phyloP scores from a whole-genome alignment of 2,329 filamentous ascomycete species.

The Fusarium brachygibbosum region DNA sequence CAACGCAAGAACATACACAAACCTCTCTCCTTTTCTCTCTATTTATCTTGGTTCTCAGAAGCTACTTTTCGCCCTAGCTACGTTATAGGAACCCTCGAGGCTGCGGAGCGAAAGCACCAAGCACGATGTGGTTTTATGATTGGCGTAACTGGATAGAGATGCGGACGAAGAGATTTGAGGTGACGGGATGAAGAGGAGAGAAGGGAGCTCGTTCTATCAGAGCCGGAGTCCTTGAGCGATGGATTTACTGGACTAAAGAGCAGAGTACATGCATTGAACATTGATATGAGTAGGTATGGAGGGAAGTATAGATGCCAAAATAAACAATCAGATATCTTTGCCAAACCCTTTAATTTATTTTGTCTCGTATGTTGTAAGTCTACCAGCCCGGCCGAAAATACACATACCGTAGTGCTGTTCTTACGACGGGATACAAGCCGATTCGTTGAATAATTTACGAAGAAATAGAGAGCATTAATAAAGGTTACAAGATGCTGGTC shows the following conservation, averaged over 20 bases:
- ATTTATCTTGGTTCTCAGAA: neutral
- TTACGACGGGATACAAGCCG: slow-evolving; percentile 1
- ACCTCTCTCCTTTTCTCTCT: slow-evolving; percentile 3
- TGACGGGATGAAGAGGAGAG: slow-evolving; percentile 11
- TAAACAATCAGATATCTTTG: neutral
- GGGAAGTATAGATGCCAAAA: neutral
- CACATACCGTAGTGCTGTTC: neutral
- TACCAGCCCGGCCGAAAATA: neutral
- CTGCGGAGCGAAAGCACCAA: slow-evolving; percentile 53
- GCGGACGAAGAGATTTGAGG: slow-evolving; percentile 40
- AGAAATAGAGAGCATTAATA: slow-evolving; percentile 15
- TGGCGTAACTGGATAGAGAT: neutral
- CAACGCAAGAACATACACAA: slow-evolving; percentile 68
- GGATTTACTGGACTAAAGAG: slow-evolving; percentile 73
- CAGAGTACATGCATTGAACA: slow-evolving; percentile 64
- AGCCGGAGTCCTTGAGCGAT: slow-evolving; percentile 70
- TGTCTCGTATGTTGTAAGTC: neutral
- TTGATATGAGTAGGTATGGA: neutral
- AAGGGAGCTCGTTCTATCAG: slow-evolving; percentile 70
- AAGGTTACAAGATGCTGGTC: neutral
- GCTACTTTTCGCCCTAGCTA: slow-evolving; percentile 6
- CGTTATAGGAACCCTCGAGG: slow-evolving; percentile 24
- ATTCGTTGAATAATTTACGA: slow-evolving; percentile 14
- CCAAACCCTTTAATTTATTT: neutral
- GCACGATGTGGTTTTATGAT: slow-evolving; percentile 30